These are phyloP conservation scores for Candida nonsorbophila DNA, from an alignment of 805 yeast genomes.

Conservation along the genomic window DNA sequence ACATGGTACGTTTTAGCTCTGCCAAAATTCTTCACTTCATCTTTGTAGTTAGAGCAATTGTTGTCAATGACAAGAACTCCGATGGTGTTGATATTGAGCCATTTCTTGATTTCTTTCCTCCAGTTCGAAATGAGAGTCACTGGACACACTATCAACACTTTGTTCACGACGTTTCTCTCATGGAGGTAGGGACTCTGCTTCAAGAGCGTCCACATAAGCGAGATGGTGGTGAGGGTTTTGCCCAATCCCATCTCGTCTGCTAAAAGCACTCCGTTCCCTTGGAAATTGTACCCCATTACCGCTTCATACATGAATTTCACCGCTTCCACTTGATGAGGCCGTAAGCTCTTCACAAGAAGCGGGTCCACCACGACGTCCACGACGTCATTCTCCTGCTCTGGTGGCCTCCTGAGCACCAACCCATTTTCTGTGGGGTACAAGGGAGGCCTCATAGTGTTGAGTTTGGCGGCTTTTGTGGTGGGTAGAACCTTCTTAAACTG, in stretches of 20 bases:
- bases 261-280: constrained; percentile 66
- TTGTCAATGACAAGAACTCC: constrained; percentile 60
- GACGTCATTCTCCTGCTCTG: constrained; percentile 3
- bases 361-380: constrained; percentile 57
- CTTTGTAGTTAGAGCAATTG: constrained; percentile 47
- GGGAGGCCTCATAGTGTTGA: neutral
- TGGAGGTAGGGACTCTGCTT: constrained; percentile 50
- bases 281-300: constrained; percentile 59
- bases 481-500: too few species aligned
- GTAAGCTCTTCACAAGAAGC: constrained; percentile 41
- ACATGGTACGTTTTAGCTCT: constrained; percentile 75
- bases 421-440: too few species aligned
- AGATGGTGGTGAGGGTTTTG: constrained; percentile 74
- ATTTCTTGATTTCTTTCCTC: constrained; percentile 82
- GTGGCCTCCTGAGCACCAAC: constrained; percentile 2
- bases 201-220: constrained; percentile 77
- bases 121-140: constrained; percentile 85
- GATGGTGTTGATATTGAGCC: constrained; percentile 66
- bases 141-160: constrained; percentile 82
- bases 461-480: constrained; percentile 3
- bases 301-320: constrained; percentile 78
- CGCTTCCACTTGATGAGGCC: constrained; percentile 87
- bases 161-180: constrained; percentile 37
- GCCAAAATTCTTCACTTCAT: constrained; percentile 55
- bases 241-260: constrained; percentile 96